Evolutionary conservation across 306 rosid species (phyloP), one percentile per base, ranked within the genome.

Genomic region (Acmispon strigosus): DNA sequence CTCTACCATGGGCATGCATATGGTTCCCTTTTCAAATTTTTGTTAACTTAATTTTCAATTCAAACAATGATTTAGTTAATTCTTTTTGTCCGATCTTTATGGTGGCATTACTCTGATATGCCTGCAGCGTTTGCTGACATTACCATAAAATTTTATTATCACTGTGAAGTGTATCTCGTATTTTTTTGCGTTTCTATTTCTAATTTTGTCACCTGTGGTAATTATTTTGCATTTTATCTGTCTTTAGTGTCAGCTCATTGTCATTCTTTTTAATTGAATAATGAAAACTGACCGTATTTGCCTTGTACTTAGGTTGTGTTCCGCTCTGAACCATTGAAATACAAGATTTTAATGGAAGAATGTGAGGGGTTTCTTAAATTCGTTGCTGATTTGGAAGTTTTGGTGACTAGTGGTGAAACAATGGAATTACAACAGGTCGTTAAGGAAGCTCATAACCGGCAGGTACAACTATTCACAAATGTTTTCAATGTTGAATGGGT

Each of bases 241-340:
- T 24, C 34, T 48, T 19, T 32, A 32, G 43, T 37, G 42, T 22
- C 14, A 48, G 8, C 17, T 37, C 42, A 42, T 48, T 49, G 10
- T 27, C 58, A 47, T 47, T 22, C 37, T 43, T 66, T 69, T 54
- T 54, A 11, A 47, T 62, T 7, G 48, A 36, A 58, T 18, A 17
- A 68, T 75, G 36, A 45, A 6, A 67, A 70, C 8, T 70, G 32
- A 74, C 43, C 34, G 17, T 16, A 4, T 37, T 72, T 64, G 7
- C 82, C 61, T 49, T 69, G 66, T 49, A 48, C 57, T 55, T 58
- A 92, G 98, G 74, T 83, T 67, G 90, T 90, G 39, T 94, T 87
- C 77, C 96, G 98, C 60, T 70, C 89, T 32, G 90, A 87, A 66
- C 78, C 89, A 50, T 57, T 73, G 77, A 83, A 90, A 82, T 88